These are phyloP conservation scores for Metarhizium brunneum DNA, from an alignment of 2,329 filamentous ascomycete species.

Conservation along the genomic window DNA sequence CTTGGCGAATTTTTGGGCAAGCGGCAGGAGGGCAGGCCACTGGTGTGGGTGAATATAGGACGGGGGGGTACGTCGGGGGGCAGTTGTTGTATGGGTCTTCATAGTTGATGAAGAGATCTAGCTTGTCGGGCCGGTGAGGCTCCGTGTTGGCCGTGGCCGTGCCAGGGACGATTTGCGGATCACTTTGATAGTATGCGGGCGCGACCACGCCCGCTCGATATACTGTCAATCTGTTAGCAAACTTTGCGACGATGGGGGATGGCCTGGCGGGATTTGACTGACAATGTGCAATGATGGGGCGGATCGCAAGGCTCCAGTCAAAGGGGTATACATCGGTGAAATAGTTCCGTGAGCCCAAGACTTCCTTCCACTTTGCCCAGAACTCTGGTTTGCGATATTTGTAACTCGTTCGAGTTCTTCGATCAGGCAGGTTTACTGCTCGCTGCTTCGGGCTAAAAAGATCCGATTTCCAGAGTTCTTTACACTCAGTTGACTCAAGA, in stretches of 20 bases:
- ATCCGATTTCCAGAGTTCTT: slow-evolving; percentile 9
- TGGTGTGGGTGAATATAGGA: slow-evolving; percentile 8
- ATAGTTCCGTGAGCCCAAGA: slow-evolving; percentile 6
- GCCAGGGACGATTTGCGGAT: slow-evolving; percentile 11
- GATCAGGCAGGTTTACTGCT: slow-evolving; percentile 12
- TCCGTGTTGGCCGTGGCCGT: slow-evolving; percentile 14
- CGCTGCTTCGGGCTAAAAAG: slow-evolving; percentile 14
- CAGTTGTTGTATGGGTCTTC: slow-evolving; percentile 13
- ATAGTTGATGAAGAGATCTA: slow-evolving; percentile 20
- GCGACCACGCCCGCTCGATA: slow-evolving; percentile 16
- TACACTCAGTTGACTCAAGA: slow-evolving; percentile 9
- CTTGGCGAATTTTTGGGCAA: slow-evolving; percentile 9
- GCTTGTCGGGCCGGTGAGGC: slow-evolving; percentile 15
- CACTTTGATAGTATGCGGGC: slow-evolving; percentile 13
- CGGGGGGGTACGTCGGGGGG: slow-evolving; percentile 3
- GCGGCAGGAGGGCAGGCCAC: slow-evolving; percentile 14
- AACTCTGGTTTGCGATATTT: slow-evolving; percentile 13
- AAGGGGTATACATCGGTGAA: slow-evolving; percentile 15
- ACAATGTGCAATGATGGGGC: slow-evolving; percentile 16
- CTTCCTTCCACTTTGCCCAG: slow-evolving; percentile 14
- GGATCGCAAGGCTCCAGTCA: slow-evolving; percentile 18
- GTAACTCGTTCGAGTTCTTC: slow-evolving; percentile 14
- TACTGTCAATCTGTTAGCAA: slow-evolving; percentile 12
- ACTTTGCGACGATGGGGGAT: not conserved
- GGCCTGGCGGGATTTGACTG: not conserved